Evolutionary conservation across 345 rosid genomes (phyloP), one percentile per base, ranked within the genome.

Genomic region (Citrus inodora): DNA sequence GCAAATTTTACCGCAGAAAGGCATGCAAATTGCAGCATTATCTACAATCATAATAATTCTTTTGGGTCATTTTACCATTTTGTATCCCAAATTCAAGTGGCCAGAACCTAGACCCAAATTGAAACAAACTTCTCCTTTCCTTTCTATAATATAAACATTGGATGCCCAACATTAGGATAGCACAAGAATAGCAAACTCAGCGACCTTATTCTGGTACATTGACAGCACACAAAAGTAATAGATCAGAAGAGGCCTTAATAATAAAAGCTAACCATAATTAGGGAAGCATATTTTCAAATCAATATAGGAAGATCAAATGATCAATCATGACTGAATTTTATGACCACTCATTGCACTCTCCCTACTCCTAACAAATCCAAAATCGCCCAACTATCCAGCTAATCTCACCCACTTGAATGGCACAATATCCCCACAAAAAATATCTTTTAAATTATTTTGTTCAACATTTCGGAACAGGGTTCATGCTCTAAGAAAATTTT

Each of bases 161-260:
- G 71, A 71, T 74, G 73, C 28, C 77, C 60, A 80, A 64, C 55
- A 76, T 76, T 56, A 71, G 68, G 82, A 33, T 25, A 32, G 70
- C 68, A 75, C 51, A 66, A 70, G 74, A 80, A 77, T 72, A 38
- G 80, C 40, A 80, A 58, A 75, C 71, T 62, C 32, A 21, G 42
- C 46, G 25, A 61, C 76, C 30, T 55, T 21, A 60, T 35, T 28
- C 42, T 58, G 67, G 76, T 73, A 71, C 61, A 58, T 25, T 61
- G 85, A 80, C 80, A 70, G 88, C 78, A 62, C 73, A 80, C 42
- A 80, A 76, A 70, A 70, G 78, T 64, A 69, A 76, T 33, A 65
- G 59, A 74, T 80, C 33, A 59, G 65, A 74, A 75, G 37, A 42
- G 61, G 62, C 22, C 59, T 62, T 75, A 68, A 73, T 73, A 38